Conservation (phyloP, 495 filamentous ascomycete species). For the Aspergillus sclerotioniger region DNA sequence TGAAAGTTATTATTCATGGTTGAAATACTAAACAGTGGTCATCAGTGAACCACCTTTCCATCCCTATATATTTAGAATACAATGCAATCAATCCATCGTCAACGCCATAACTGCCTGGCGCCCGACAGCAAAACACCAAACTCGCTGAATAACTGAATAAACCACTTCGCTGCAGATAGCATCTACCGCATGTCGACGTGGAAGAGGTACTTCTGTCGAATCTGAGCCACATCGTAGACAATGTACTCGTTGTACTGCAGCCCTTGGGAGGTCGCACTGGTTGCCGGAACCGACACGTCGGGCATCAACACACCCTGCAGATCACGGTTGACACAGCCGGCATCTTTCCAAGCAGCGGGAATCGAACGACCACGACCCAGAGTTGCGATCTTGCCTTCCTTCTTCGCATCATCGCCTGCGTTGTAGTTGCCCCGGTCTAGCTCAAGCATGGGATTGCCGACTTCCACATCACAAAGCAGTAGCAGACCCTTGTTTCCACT, state of each 20-base stretch:
- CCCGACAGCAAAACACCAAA: no score
- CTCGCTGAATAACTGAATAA: no score
- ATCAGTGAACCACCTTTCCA: no score
- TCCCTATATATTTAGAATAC: no score
- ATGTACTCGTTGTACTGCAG: constrained; percentile 61
- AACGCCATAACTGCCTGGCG: no score
- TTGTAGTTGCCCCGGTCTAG: constrained; percentile 50
- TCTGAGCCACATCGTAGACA: constrained; percentile 73
- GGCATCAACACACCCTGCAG: constrained; percentile 66
- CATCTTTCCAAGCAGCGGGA: constrained; percentile 75
- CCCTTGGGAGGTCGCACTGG: not conserved
- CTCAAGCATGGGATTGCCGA: constrained; percentile 68
- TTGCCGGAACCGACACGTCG: constrained; percentile 18
- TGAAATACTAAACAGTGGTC: no score
- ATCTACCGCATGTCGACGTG: constrained; percentile 45
- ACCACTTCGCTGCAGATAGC: not conserved
- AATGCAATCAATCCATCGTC: no score
- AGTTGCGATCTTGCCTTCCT: constrained; percentile 60
- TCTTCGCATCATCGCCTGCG: constrained; percentile 62
- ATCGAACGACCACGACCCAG: constrained; percentile 60
- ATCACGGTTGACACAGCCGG: constrained; percentile 55
- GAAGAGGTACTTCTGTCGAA: constrained; percentile 75
- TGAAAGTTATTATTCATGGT: no score
- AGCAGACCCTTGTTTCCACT: constrained; percentile 59
- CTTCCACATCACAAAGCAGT: constrained; percentile 77